These are phyloP conservation scores for Boletus sp. DNA, from an alignment of 1,284 basidiomycete genomes.

Conservation along the genomic window DNA sequence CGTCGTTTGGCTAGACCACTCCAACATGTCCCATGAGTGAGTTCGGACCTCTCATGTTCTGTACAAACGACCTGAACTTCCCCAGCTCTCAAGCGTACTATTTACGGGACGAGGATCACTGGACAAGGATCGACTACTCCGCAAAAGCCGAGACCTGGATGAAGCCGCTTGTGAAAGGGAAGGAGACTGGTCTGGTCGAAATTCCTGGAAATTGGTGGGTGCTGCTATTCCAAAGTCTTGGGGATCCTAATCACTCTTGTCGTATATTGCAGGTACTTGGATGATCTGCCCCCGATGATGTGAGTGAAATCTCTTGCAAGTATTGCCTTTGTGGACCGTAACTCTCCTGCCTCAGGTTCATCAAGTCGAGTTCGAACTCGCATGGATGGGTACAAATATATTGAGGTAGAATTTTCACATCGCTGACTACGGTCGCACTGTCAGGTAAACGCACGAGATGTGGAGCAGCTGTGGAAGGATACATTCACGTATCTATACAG, in stretches of 20 bases:
- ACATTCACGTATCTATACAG: conserved; percentile 67
- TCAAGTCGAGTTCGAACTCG: conserved; percentile 60
- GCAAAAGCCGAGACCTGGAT: conserved; percentile 67
- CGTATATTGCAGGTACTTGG: conserved; percentile 44
- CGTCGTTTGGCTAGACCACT: conserved; percentile 48
- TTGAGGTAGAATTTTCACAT: conserved; percentile 20
- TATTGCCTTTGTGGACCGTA: background rate
- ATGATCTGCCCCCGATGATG: conserved; percentile 74
- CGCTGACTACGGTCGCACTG: background rate
- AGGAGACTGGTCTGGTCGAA: conserved; percentile 66
- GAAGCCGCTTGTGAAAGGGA: conserved; percentile 66
- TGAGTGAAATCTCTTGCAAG: conserved; percentile 17
- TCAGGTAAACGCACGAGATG: conserved; percentile 63
- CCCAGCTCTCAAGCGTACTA: conserved; percentile 68
- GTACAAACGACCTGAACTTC: conserved; percentile 5
- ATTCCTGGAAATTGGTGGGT: conserved; percentile 68
- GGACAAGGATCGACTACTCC: conserved; percentile 73
- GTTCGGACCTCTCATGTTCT: conserved; percentile 16
- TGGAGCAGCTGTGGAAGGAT: conserved; percentile 77
- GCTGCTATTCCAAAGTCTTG: background rate
- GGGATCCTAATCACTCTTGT: background rate
- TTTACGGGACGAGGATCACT: conserved; percentile 63
- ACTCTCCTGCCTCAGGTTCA: conserved; percentile 43
- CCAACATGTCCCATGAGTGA: conserved; percentile 61
- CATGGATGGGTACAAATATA: conserved; percentile 60